Evolutionary conservation across 2,329 filamentous ascomycete species (phyloP).

Genomic region (Aspergillus aculeatus): DNA sequence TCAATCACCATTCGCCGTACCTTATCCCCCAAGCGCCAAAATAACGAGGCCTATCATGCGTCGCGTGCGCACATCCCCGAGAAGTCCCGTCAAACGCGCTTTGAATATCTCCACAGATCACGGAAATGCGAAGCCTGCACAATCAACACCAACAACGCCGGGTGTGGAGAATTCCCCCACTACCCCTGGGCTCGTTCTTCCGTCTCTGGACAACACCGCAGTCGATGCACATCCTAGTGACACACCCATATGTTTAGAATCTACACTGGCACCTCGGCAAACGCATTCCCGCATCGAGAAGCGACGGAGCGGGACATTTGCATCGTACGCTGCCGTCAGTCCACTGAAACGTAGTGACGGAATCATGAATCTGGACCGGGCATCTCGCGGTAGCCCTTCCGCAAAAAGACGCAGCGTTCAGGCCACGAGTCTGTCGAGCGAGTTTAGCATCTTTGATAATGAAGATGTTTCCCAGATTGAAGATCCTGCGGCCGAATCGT

Average conservation of each 20-base stretch:
- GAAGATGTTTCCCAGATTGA: constrained; percentile 27
- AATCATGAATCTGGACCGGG: constrained; percentile 80
- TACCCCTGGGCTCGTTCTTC: constrained; percentile 29
- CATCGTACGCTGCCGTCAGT: constrained; percentile 62
- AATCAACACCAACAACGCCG: constrained; percentile 46
- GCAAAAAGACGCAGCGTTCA: constrained; percentile 89
- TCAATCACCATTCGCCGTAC: constrained; percentile 59
- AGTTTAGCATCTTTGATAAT: constrained; percentile 75
- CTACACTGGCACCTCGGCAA: constrained; percentile 34
- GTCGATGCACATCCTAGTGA: constrained; percentile 42
- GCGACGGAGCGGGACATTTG: constrained; percentile 48
- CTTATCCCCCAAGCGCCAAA: constrained; percentile 65
- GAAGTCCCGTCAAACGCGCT: constrained; percentile 77
- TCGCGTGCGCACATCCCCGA: constrained; percentile 65
- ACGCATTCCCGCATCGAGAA: constrained; percentile 50
- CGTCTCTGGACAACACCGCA: constrained; percentile 21
- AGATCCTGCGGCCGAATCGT: constrained; percentile 30
- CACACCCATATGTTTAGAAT: constrained; percentile 25
- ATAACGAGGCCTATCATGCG: constrained; percentile 50
- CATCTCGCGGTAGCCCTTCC: constrained; percentile 76
- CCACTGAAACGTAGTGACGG: constrained; percentile 90
- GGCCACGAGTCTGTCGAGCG: constrained; percentile 61
- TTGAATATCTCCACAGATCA: constrained; percentile 69
- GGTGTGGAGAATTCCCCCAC: constrained; percentile 48
- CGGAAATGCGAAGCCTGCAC: constrained; percentile 63